Conservation (phyloP, 2,329 filamentous ascomycete species). For the Penicillium italicum region DNA sequence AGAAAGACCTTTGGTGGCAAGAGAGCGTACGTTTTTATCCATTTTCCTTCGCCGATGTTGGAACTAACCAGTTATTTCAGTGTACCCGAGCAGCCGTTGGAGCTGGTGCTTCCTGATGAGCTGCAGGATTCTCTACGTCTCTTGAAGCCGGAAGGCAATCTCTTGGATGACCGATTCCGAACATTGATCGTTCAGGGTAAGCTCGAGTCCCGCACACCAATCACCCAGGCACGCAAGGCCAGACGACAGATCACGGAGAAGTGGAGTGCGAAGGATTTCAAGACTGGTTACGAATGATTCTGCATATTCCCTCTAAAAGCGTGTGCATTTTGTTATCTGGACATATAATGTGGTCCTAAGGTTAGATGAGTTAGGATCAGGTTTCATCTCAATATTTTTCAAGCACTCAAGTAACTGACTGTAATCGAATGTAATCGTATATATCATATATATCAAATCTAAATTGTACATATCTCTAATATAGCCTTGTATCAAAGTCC, state of each 20-base stretch:
- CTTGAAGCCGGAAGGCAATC: constrained; percentile 91
- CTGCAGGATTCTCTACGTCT: constrained; percentile 75
- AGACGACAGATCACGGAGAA: constrained; percentile 86
- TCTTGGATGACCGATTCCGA: constrained; percentile 86
- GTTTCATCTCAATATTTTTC: constrained; percentile 5
- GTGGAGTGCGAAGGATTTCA: constrained; percentile 96
- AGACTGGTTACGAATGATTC: constrained; percentile 35
- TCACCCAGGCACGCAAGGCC: constrained; percentile 77
- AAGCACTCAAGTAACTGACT: no score
- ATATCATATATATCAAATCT: background rate
- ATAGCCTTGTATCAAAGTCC: background rate
- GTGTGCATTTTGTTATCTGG: constrained; percentile 19
- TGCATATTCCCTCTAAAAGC: constrained; percentile 22
- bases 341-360: constrained; percentile 18
- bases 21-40: constrained; percentile 38
- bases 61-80: constrained; percentile 28
- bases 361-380: background rate
- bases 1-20: constrained; percentile 70
- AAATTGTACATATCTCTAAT: background rate
- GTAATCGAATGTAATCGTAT: no score
- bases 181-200: constrained; percentile 85
- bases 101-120: constrained; percentile 79
- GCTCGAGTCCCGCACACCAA: constrained; percentile 74
- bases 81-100: constrained; percentile 69
- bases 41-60: background rate